Base-by-base conservation (phyloP, 768 basidiomycete genomes). In the Trametes cinnabarina region DNA sequence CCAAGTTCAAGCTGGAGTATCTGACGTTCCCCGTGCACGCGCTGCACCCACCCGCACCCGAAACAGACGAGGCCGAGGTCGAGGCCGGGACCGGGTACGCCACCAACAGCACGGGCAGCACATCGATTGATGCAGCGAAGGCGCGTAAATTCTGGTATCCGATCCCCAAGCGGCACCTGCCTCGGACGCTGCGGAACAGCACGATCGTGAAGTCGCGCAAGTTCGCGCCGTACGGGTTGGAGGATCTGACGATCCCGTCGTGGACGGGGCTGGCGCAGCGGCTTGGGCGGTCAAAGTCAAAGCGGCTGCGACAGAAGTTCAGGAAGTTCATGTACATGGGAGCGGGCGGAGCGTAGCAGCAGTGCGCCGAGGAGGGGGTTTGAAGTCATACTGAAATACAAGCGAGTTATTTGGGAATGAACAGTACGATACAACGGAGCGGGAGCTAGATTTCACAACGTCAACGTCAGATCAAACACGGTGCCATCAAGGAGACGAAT, bases 1-100 rank as follows among this genome's bases (percentile, higher is more conserved):
- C 92, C 2, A 73, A 75, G 63, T 92, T 83, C 76, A 78, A 85
- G 73, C 73, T 95, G 63, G 92, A 94, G 71, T 93, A 94, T 69
- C 65, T 86, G 72, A 93, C 91, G 52, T 86, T 82, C 67, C 69
- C 71, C 25, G 64, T 77, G 25, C 68, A 71, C 15, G 66, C 65
- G 44, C 74, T 87, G 52, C 73, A 81, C 64, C 73, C 76, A 26
- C 62, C n/a, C n/a, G n/a, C 63, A 12, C 58, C 65, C 51, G 35
- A 49, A 17, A 67, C 63, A 37, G 63, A 52, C 48, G 58, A 25
- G 47, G 58, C 51, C 46, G 57, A 39, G 46, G 39, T 55, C 19
- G 47, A 28, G 43, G 51, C 49, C 14, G 22, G 43, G 32, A n/a
- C 8, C 41, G 19, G 23, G 34, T 23, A 22, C 37, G 26, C 39